Base-by-base conservation (phyloP, 2,329 filamentous ascomycete genomes). In the Trichophyton verrucosum region DNA sequence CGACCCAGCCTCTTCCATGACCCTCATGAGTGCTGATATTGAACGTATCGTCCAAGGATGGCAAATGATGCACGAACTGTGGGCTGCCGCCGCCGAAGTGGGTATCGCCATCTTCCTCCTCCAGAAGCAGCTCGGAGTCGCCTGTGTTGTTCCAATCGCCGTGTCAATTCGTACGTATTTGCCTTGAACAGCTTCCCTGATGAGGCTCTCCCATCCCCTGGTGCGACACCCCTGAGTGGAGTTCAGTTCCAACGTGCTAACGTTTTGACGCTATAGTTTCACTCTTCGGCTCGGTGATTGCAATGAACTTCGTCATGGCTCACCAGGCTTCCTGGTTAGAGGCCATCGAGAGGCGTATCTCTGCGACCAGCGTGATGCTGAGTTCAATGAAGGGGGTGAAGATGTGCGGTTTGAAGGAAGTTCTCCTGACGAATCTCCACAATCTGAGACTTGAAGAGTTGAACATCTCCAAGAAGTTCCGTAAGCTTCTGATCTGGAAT, bases 381-480 rank as follows among this genome's bases (percentile, higher is more conserved):
- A 74, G 73, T 3, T 76, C 75, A 17, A 80, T 82, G 70, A 81
- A 80, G 64, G 76, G 75, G 17, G 72, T 81, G 60, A 82, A 81
- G 64, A 75, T 81, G 60, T 72, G 77, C 0, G 80, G 79, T 0
- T 65, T 82, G 7, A 76, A 73, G 38, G 68, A 75, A 11, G 72
- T 73, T 2, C 64, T 79, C 9, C 70, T 72, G 61, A 69, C 67
- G 6, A 70, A 68, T 9, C 68, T 78, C 2, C 73, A 77, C 57
- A 68, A 66, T 2, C 64, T 78, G 9, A 71, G 77, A 5, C 62
- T 73, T 13, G 68, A 72, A 17, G 77, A 79, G 60, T 58, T 79
- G 30, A 66, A 69, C 2, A 72, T 76, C 33, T 77, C 75, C 2
- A 73, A 72, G 57, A 68, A 66, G 40, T 78, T 76, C 63, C 68